Evolutionary conservation across 305 asterid species (phyloP).

Genomic region (Andrographis paniculata): DNA sequence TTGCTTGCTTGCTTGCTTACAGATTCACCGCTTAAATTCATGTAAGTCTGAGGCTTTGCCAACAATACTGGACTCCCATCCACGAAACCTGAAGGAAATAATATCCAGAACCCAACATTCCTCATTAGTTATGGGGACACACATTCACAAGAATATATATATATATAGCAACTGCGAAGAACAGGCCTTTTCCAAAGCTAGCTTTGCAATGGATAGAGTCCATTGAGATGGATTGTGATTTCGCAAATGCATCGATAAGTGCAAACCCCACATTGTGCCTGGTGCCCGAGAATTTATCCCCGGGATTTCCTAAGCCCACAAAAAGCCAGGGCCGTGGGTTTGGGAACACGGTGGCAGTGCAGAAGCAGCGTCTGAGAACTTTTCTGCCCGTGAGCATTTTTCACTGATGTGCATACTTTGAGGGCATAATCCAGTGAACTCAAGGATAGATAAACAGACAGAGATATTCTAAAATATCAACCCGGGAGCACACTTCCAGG

Average conservation of each 20-base stretch:
- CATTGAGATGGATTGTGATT: constrained; percentile 48
- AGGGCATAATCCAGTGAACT: too few relatives aligned
- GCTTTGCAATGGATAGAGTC: constrained; percentile 79
- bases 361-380: constrained; percentile 28
- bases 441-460: too few relatives aligned
- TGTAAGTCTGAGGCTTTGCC: constrained; percentile 87
- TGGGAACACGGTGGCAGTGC: constrained; percentile 23
- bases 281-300: constrained; percentile 71
- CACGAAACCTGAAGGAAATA: constrained; percentile 41
- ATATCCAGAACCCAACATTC: constrained; percentile 5
- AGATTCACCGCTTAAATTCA: constrained; percentile 88
- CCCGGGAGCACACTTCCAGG: too few relatives aligned
- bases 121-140: constrained; percentile 3
- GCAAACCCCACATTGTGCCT: constrained; percentile 89
- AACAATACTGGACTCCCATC: constrained; percentile 60
- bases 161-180: not conserved
- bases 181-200: constrained; percentile 66
- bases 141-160: not conserved
- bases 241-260: constrained; percentile 68
- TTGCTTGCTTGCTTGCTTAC: constrained; percentile 30
- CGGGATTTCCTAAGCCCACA: constrained; percentile 92
- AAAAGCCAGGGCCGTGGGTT: constrained; percentile 71
- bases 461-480: too few relatives aligned
- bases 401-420: not conserved
- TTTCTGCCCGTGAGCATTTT: constrained; percentile 34